Percentiles rank a stretch among this genome's conserved stretches.
phyloP scores from a whole-genome alignment of 2,329 filamentous ascomycete genomes.

The Chrysosphaeria jannelii region DNA sequence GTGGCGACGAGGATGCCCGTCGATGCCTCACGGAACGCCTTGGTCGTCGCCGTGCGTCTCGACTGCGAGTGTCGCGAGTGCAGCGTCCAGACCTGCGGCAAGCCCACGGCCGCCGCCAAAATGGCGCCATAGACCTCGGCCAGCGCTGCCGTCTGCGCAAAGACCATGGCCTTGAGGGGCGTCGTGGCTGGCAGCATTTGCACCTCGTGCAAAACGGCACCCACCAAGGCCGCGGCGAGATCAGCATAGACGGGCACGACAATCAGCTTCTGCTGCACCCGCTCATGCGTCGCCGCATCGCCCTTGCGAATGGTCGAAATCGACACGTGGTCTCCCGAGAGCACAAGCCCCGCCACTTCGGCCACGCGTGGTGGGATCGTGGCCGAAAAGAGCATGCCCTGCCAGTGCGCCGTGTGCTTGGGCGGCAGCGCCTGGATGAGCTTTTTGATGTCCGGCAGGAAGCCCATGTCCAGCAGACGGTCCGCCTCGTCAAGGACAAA shows the following conservation, averaged over 20 bases:
- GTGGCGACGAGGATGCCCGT: constrained; percentile 31
- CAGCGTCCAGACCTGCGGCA: constrained; percentile 15
- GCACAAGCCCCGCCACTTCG: constrained; percentile 36
- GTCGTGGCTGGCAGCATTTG: constrained; percentile 5
- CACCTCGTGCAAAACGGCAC: constrained; percentile 18
- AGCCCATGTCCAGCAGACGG: constrained; percentile 56
- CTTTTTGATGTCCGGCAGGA: constrained; percentile 47
- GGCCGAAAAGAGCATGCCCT: constrained; percentile 62
- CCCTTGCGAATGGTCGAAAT: constrained; percentile 51
- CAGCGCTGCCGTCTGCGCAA: constrained; percentile 30
- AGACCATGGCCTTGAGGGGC: constrained; percentile 63
- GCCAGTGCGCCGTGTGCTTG: constrained; percentile 24
- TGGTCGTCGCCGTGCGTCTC: constrained; percentile 24
- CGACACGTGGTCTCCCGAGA: constrained; percentile 45
- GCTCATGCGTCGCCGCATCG: constrained; percentile 46
- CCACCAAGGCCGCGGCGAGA: constrained; percentile 26
- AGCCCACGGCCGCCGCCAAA: constrained; percentile 11
- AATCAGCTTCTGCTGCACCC: constrained; percentile 43
- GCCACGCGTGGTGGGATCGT: constrained; percentile 58
- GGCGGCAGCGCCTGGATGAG: constrained; percentile 42
- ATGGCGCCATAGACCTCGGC: constrained; percentile 20
- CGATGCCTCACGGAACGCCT: constrained; percentile 22
- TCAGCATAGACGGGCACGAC: constrained; percentile 39
- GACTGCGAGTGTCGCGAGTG: constrained; percentile 20
- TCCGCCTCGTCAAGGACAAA: constrained; percentile 66